Evolutionary conservation across 202 grass and related monocot species (phyloP).

Genomic region (Carex sylvatica): DNA sequence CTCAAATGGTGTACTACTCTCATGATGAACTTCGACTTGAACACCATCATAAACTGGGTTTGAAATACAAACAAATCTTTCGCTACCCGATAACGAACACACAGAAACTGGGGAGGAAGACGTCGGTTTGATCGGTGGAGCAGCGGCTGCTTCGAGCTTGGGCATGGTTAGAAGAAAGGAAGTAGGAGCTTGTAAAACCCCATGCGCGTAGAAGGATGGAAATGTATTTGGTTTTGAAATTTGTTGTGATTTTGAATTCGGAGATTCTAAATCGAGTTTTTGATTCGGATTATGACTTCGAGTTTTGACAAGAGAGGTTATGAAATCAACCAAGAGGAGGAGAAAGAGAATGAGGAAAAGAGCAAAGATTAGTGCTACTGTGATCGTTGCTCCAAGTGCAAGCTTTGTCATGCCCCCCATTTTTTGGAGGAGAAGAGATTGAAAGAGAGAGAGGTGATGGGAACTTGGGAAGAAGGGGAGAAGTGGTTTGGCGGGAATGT

Average conservation of each 20-base stretch:
- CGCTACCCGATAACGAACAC: slow-evolving; percentile 23
- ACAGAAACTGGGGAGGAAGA: slow-evolving; percentile 13
- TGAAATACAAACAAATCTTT: slow-evolving; percentile 64
- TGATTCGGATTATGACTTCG: neutral
- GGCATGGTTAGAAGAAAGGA: slow-evolving; percentile 66
- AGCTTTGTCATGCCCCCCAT: slow-evolving; percentile 59
- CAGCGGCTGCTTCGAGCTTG: slow-evolving; percentile 57
- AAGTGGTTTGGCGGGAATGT: slow-evolving; percentile 27
- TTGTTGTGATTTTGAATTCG: neutral
- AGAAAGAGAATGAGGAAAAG: slow-evolving; percentile 63
- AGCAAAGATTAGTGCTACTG: slow-evolving; percentile 58
- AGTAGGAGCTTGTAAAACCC: slow-evolving; percentile 57
- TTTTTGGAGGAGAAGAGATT: neutral
- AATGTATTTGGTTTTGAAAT: slow-evolving; percentile 28
- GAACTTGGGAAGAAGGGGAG: neutral
- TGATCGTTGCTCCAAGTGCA: slow-evolving; percentile 46
- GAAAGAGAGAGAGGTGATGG: neutral
- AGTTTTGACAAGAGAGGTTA: slow-evolving; percentile 50
- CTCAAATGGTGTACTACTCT: slow-evolving; percentile 51
- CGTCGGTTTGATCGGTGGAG: slow-evolving; percentile 25
- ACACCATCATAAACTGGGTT: slow-evolving; percentile 69
- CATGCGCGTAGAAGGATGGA: slow-evolving; percentile 74
- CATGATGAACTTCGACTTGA: neutral
- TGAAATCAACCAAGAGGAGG: slow-evolving; percentile 68
- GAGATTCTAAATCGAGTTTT: slow-evolving; percentile 10